Percentiles rank a stretch among this genome's conserved stretches.
Conservation (phyloP, 2,329 filamentous ascomycete genomes). For the Gaeumannomyces sp. region DNA sequence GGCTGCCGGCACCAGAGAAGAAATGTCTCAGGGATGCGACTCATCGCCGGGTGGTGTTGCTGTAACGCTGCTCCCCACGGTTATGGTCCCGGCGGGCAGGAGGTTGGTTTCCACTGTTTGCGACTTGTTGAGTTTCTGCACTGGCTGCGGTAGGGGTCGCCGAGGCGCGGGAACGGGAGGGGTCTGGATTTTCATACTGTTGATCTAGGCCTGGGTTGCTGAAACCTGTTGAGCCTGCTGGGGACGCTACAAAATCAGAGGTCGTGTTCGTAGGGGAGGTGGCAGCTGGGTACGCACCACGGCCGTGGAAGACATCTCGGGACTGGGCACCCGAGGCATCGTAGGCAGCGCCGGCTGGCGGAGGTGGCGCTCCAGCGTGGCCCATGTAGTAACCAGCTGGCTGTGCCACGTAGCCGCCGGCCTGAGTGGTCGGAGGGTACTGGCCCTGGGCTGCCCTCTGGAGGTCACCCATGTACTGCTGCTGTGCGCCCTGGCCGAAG, state of each 20-base stretch:
- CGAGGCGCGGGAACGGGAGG: slow-evolving; percentile 3
- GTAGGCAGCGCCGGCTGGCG: background rate
- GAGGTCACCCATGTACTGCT: slow-evolving; percentile 10
- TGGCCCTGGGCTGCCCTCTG: slow-evolving; percentile 11
- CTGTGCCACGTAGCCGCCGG: slow-evolving; percentile 5
- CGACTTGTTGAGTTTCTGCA: slow-evolving; percentile 4
- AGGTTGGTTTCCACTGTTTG: slow-evolving; percentile 6
- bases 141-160: slow-evolving; percentile 4
- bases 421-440: slow-evolving; percentile 9
- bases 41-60: slow-evolving; percentile 6
- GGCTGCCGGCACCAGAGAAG: background rate
- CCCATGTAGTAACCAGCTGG: background rate
- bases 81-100: slow-evolving; percentile 6
- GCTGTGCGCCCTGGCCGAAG: slow-evolving; percentile 2
- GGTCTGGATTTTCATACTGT: slow-evolving; percentile 39
- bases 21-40: background rate
- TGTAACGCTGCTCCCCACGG: slow-evolving; percentile 2
- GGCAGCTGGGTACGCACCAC: slow-evolving; percentile 49
- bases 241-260: slow-evolving; percentile 47
- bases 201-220: slow-evolving; percentile 34
- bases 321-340: slow-evolving; percentile 5
- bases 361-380: background rate
- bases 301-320: slow-evolving; percentile 39
- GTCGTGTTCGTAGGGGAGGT: slow-evolving; percentile 18
- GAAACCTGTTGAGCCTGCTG: slow-evolving; percentile 38